Base-by-base conservation (phyloP, 768 basidiomycete species). In the Hemileccinum impolitum region DNA sequence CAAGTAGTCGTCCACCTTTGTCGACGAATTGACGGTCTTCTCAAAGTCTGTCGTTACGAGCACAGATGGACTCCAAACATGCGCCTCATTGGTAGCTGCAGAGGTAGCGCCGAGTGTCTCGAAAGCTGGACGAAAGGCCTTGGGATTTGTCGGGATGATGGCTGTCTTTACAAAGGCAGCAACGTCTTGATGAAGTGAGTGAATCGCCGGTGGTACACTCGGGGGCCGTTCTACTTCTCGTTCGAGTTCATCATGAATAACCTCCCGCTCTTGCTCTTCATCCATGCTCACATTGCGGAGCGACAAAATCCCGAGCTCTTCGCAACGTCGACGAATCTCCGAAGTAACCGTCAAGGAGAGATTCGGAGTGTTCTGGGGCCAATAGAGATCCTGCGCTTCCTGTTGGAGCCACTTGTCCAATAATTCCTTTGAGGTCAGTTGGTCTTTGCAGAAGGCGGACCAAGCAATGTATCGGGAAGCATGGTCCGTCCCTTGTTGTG, bases 401-500 rank as follows among this genome's bases (percentile, higher is more conserved):
- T 59, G 65, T 50, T 71, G 68, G 12, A 72, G 60, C 76, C 76
- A 77, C 11, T 52, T 45, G 12, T 31, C 17, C 50, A 46, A 53
- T 23, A 50, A 42, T 32, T 49, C 45, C 8, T 39, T 37, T 18
- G 53, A 28, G 3, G 54, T 36, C 3, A 54, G 43, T 7, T 42
- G 37, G 5, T 21, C 15, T 11, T 8, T 5, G 17, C 50, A 53
- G 21, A 62, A 64, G 8, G 31, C 31, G 0, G 50, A 43, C 63
- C 63, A 64, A 31, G 45, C 51, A 6, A 48, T 45, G 36, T 60
- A 57, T 28, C 74, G 62, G 6, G 51, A 51, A 15, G 56, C 14
- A 39, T 72, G 68, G 34, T 75, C 66, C 9, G 61, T 36, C 7
- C 75, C 77, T 56, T 78, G 75, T 26, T 72, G 64, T 23, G 61